Percentiles rank a stretch among this genome's conserved stretches.
phyloP scores from a whole-genome alignment of 768 basidiomycete genomes.

The Hypholoma fasciculare region DNA sequence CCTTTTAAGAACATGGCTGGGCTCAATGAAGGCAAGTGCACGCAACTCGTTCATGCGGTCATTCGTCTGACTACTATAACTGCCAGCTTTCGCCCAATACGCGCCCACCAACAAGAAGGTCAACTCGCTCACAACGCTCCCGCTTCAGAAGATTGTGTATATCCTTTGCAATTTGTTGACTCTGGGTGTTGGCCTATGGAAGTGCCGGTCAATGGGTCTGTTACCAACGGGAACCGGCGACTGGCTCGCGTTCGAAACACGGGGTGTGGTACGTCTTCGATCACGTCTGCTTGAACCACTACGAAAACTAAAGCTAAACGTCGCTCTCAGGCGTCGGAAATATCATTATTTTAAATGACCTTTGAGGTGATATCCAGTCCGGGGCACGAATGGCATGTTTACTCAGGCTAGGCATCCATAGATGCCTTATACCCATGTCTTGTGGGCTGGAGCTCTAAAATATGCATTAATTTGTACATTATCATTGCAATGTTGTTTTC shows the following conservation, averaged over 20 bases:
- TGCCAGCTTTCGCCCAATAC: conserved; percentile 69
- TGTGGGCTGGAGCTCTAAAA: background rate
- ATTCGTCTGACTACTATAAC: background rate
- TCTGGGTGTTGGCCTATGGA: conserved; percentile 85
- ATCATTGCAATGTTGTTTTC: background rate
- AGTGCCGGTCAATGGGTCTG: conserved; percentile 90
- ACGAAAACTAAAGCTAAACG: background rate
- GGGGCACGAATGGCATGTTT: too few species aligned
- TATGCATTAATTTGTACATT: background rate
- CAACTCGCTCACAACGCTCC: conserved; percentile 54
- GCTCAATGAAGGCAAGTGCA: conserved; percentile 71
- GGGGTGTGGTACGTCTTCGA: conserved; percentile 57
- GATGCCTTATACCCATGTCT: background rate
- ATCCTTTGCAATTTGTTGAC: conserved; percentile 75
- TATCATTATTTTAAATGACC: conserved; percentile 31
- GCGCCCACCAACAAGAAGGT: conserved; percentile 63
- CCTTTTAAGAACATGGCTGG: conserved; percentile 83
- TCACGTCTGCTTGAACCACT: background rate
- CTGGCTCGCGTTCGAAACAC: conserved; percentile 91
- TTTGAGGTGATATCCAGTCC: background rate
- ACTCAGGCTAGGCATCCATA: background rate
- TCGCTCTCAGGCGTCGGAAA: conserved; percentile 40
- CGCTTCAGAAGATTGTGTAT: conserved; percentile 70
- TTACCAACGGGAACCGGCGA: conserved; percentile 90
- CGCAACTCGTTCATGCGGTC: background rate